Percentiles rank a stretch among this genome's conserved stretches.
These are phyloP conservation scores for Trichophyton schoenleinii DNA, from an alignment of 2,329 filamentous ascomycete genomes.

Conservation along the genomic window DNA sequence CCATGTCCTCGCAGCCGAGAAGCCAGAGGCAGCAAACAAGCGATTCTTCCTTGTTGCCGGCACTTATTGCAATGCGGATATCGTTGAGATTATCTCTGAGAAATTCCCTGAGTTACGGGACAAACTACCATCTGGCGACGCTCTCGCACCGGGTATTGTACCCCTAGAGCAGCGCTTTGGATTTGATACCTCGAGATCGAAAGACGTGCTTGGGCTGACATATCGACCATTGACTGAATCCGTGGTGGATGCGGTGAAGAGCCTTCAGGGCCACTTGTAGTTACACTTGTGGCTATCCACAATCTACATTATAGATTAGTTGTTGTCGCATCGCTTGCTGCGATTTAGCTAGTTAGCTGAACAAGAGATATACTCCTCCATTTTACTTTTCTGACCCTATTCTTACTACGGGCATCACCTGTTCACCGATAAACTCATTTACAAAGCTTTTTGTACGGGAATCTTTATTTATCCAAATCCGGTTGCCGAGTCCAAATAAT, in stretches of 20 bases:
- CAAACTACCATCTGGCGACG: slow-evolving; percentile 29
- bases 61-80: slow-evolving; percentile 30
- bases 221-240: slow-evolving; percentile 19
- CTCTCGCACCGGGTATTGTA: slow-evolving; percentile 19
- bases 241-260: slow-evolving; percentile 15
- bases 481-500: too few species aligned
- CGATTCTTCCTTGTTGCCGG: slow-evolving; percentile 35
- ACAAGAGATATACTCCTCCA: too few species aligned
- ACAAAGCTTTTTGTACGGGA: too few species aligned
- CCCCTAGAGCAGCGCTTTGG: slow-evolving; percentile 20
- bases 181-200: slow-evolving; percentile 30
- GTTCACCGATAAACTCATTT: too few species aligned
- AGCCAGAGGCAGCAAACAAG: slow-evolving; percentile 34
- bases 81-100: slow-evolving; percentile 32
- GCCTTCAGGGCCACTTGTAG: slow-evolving; percentile 9
- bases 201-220: slow-evolving; percentile 30
- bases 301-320: not conserved
- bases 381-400: too few species aligned
- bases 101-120: slow-evolving; percentile 31
- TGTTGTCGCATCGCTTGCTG: too few species aligned
- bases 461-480: too few species aligned
- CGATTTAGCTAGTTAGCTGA: too few species aligned
- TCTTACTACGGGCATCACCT: too few species aligned
- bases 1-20: slow-evolving; percentile 36
- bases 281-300: not conserved